phyloP scores from a whole-genome alignment of 768 basidiomycete species.

The Rhodotorula toruloides region DNA sequence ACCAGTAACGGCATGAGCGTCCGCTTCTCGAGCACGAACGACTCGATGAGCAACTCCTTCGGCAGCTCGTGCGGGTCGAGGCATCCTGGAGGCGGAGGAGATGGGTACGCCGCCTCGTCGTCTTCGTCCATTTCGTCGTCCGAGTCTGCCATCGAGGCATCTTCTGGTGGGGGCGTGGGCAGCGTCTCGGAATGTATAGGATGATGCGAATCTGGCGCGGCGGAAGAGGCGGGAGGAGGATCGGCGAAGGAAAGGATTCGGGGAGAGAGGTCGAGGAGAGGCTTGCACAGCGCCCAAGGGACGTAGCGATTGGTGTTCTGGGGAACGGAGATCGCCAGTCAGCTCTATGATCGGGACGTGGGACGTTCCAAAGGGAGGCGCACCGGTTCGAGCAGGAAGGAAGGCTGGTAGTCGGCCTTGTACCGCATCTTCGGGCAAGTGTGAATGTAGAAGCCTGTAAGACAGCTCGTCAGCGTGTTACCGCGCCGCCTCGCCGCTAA shows the following conservation, averaged over 20 bases:
- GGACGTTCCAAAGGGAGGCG: not conserved
- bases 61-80: slow-evolving; percentile 41
- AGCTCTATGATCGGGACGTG: not conserved
- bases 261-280: slow-evolving; percentile 58
- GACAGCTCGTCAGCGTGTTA: not conserved
- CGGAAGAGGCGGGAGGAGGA: not conserved
- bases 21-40: slow-evolving; percentile 30
- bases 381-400: slow-evolving; percentile 36
- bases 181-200: not conserved
- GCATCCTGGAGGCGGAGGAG: slow-evolving; percentile 46
- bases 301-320: slow-evolving; percentile 77
- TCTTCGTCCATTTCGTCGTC: slow-evolving; percentile 28
- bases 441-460: slow-evolving; percentile 81
- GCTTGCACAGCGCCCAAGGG: slow-evolving; percentile 59
- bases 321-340: not conserved
- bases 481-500: not conserved
- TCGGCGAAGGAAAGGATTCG: slow-evolving; percentile 63
- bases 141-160: not conserved
- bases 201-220: not conserved
- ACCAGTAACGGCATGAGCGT: slow-evolving; percentile 33
- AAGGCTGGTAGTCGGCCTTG: slow-evolving; percentile 82
- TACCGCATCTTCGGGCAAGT: slow-evolving; percentile 92
- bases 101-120: slow-evolving; percentile 40
- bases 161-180: not conserved
- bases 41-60: slow-evolving; percentile 17